Percentiles rank a stretch among this genome's conserved stretches.
Conservation (phyloP, 805 yeast genomes). For the Tetrapisispora phaffii region DNA sequence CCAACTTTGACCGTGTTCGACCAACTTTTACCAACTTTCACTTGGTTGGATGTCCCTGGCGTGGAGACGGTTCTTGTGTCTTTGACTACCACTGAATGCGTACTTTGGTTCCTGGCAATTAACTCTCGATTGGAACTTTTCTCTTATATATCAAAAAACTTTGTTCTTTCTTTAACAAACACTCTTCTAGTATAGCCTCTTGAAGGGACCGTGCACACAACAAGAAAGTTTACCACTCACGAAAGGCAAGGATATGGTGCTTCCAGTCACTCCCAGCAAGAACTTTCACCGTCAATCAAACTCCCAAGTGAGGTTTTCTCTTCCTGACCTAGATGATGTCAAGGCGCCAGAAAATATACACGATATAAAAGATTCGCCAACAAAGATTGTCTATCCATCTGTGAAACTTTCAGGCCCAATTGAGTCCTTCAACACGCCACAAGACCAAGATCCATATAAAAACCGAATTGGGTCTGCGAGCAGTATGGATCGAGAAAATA, state of each 20-base stretch:
- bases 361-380: constrained; percentile 15
- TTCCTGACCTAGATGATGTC: constrained; percentile 13
- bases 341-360: not conserved
- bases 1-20: too few species aligned
- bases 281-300: constrained; percentile 36
- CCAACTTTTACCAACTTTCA: too few species aligned
- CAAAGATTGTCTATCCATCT: constrained; percentile 24
- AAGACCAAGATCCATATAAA: not conserved
- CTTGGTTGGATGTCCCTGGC: too few species aligned
- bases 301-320: constrained; percentile 26
- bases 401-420: not conserved
- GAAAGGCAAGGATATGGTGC: not conserved
- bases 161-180: too few species aligned
- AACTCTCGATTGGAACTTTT: too few species aligned
- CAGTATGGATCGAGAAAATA: not conserved
- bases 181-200: too few species aligned
- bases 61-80: too few species aligned
- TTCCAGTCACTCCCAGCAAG: not conserved
- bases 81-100: too few species aligned
- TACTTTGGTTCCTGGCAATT: too few species aligned
- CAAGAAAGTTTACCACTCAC: too few species aligned
- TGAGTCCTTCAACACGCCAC: not conserved
- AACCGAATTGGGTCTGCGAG: not conserved
- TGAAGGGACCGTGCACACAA: too few species aligned
- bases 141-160: too few species aligned